These are phyloP conservation scores for Xanthoceras sorbifolium DNA, from an alignment of 345 rosid species.

Conservation along the genomic window DNA sequence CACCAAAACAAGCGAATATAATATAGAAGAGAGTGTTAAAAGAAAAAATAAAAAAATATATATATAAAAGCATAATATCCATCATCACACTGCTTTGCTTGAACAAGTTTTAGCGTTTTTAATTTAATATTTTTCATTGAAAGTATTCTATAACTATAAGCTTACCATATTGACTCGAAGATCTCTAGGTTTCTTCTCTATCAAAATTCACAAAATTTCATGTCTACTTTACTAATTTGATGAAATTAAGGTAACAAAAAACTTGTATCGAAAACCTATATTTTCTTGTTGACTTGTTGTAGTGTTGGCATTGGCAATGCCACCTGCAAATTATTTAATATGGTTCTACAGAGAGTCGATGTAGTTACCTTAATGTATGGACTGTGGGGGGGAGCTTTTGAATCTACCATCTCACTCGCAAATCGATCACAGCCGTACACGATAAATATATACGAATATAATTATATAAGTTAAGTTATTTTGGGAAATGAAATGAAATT, in stretches of 20 bases:
- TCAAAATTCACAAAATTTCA: not conserved
- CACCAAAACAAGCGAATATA: not conserved
- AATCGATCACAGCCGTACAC: not conserved
- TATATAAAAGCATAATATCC: not conserved
- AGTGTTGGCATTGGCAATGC: too few relatives aligned
- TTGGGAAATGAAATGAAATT: slow-evolving; percentile 13
- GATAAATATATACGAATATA: not conserved
- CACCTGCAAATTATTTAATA: not conserved
- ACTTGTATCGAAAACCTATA: too few relatives aligned
- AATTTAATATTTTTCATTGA: too few relatives aligned
- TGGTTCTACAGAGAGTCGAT: not conserved
- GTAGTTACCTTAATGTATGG: not conserved
- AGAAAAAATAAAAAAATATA: too few relatives aligned
- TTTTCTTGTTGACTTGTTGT: not conserved
- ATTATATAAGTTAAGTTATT: not conserved
- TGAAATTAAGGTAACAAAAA: not conserved
- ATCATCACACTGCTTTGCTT: not conserved
- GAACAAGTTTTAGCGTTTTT: too few relatives aligned
- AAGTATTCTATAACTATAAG: too few relatives aligned
- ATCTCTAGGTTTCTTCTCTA: too few relatives aligned
- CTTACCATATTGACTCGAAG: too few relatives aligned
- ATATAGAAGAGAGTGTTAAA: not conserved
- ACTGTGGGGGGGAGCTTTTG: not conserved
- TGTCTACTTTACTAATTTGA: not conserved
- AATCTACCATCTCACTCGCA: not conserved